Conservation (phyloP, 257 asterid species). For the Eucommia ulmoides region DNA sequence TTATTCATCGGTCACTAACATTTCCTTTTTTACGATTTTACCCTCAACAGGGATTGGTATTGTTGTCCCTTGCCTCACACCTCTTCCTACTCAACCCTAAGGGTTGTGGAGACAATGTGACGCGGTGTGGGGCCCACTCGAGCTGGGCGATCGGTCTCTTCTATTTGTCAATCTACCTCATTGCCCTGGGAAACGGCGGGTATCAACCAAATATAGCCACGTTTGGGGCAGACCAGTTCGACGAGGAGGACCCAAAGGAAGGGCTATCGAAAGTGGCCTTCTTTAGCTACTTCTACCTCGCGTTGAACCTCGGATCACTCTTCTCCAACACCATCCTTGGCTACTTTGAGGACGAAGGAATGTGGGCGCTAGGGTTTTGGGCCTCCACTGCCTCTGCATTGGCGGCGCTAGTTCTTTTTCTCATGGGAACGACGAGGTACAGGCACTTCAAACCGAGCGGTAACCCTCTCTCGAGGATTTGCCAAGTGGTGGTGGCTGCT, state of each 20-base stretch:
- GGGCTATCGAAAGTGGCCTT: slow-evolving; percentile 27
- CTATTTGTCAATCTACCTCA: slow-evolving; percentile 67
- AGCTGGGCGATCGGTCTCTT: slow-evolving; percentile 55
- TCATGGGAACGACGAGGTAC: slow-evolving; percentile 56
- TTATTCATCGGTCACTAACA: too few relatives aligned
- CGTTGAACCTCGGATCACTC: slow-evolving; percentile 72
- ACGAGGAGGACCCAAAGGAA: slow-evolving; percentile 54
- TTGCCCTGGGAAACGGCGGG: slow-evolving; percentile 58
- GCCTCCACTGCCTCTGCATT: slow-evolving; percentile 22
- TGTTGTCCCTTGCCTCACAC: slow-evolving; percentile 56
- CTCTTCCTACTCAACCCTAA: slow-evolving; percentile 50
- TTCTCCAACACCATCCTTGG: slow-evolving; percentile 79
- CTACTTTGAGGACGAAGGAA: slow-evolving; percentile 72
- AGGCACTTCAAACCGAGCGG: slow-evolving; percentile 73
- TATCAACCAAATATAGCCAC: slow-evolving; percentile 11
- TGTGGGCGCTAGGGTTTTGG: slow-evolving; percentile 95
- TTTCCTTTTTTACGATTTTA: too few relatives aligned
- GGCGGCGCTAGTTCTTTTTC: slow-evolving; percentile 55
- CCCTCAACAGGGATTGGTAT: slow-evolving; percentile 66
- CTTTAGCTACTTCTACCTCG: slow-evolving; percentile 12
- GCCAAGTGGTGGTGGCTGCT: slow-evolving; percentile 77
- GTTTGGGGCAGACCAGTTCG: slow-evolving; percentile 21
- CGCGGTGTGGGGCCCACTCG: slow-evolving; percentile 39
- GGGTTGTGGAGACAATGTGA: slow-evolving; percentile 63
- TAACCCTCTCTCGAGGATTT: slow-evolving; percentile 66